Percentiles rank a stretch among this genome's conserved stretches.
Evolutionary conservation across 2,329 filamentous ascomycete species (phyloP).

Genomic region (Ilyonectria destructans): DNA sequence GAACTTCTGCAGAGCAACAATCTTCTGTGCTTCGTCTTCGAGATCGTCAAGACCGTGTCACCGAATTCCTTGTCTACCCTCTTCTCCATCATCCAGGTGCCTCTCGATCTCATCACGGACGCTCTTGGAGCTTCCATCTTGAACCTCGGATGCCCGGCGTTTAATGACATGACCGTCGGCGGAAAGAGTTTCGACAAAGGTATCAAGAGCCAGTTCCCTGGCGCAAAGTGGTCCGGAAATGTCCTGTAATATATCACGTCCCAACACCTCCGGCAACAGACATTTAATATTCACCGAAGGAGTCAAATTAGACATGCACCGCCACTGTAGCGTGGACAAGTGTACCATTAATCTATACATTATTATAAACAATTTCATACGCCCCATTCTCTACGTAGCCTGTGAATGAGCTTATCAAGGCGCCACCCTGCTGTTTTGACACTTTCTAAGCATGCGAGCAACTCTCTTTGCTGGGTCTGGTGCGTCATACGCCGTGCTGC

Average conservation of each 20-base stretch:
- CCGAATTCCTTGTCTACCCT: slow-evolving; percentile 29
- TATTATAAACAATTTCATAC: not conserved
- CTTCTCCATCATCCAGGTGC: slow-evolving; percentile 22
- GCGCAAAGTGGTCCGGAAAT: slow-evolving; percentile 12
- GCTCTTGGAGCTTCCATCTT: slow-evolving; percentile 18
- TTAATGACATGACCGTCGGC: slow-evolving; percentile 25
- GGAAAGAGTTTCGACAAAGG: slow-evolving; percentile 25
- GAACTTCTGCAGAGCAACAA: slow-evolving; percentile 64
- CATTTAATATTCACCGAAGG: not conserved
- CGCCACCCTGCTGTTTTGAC: not conserved
- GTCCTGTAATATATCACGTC: slow-evolving; percentile 8
- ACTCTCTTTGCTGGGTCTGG: not conserved
- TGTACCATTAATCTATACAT: not conserved
- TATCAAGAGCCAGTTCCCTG: slow-evolving; percentile 17
- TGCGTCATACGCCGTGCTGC: slow-evolving; percentile 2
- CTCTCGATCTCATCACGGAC: slow-evolving; percentile 26
- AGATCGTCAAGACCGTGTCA: slow-evolving; percentile 54
- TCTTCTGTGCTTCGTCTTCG: slow-evolving; percentile 57
- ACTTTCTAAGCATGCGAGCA: not conserved
- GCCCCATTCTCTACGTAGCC: not conserved
- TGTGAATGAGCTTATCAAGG: not conserved
- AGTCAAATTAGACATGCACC: not conserved
- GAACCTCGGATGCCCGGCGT: slow-evolving; percentile 27
- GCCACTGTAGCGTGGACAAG: not conserved
- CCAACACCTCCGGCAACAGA: not conserved